Percentiles rank a stretch among this genome's conserved stretches.
These are phyloP conservation scores for Xenosphaeropsis pyriputrescens DNA, from an alignment of 2,329 filamentous ascomycete genomes.

Conservation along the genomic window DNA sequence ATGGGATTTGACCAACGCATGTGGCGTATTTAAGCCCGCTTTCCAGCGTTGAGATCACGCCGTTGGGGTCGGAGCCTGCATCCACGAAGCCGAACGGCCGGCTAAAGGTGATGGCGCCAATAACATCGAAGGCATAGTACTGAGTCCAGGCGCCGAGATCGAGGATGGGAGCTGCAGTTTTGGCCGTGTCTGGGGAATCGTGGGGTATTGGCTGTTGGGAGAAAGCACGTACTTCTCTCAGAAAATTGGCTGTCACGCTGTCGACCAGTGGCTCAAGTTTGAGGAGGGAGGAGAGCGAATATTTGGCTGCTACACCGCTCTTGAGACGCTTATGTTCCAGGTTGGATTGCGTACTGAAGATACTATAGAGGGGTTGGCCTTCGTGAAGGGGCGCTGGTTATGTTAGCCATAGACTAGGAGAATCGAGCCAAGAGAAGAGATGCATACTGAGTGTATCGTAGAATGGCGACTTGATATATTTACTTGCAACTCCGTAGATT, in stretches of 20 bases:
- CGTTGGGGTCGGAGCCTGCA: constrained; percentile 8
- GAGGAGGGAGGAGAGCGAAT: constrained; percentile 28
- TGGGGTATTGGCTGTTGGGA: no score
- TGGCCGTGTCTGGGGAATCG: constrained; percentile 17
- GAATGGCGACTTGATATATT: constrained; percentile 24
- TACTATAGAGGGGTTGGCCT: not conserved
- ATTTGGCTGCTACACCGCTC: constrained; percentile 25
- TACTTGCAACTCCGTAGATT: constrained; percentile 65
- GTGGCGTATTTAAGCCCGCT: constrained; percentile 7
- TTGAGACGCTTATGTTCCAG: constrained; percentile 19
- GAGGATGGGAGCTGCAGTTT: constrained; percentile 9
- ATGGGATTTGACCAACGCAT: constrained; percentile 10
- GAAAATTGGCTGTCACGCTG: constrained; percentile 24
- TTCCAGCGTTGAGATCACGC: constrained; percentile 11
- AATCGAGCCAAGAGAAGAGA: not conserved
- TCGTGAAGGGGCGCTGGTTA: not conserved
- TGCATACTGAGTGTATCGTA: not conserved
- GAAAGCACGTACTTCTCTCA: constrained; percentile 12
- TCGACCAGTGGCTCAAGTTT: constrained; percentile 31
- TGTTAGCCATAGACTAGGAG: not conserved
- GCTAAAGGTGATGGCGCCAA: constrained; percentile 13
- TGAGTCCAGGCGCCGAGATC: constrained; percentile 4
- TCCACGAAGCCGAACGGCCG: constrained; percentile 15
- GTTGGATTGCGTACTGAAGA: not conserved
- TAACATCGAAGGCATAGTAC: constrained; percentile 14